These are phyloP conservation scores for Sporobolus alterniflorus DNA, from an alignment of 202 grass and related monocot species.

Conservation along the genomic window DNA sequence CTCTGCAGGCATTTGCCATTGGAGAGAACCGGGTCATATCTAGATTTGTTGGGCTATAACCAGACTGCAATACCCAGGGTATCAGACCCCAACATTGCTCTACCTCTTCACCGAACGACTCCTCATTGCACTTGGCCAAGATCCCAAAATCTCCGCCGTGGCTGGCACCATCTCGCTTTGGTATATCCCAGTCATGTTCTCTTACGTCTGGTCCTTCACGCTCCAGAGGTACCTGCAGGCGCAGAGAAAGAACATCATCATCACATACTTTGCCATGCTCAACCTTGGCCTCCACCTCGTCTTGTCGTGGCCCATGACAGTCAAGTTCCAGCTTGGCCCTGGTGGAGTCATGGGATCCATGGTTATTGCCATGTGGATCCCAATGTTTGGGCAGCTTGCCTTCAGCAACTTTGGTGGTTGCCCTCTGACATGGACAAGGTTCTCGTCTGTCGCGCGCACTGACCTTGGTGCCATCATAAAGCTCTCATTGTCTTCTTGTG, in stretches of 20 bases:
- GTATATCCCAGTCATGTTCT: conserved; percentile 75
- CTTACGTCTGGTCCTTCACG: conserved; percentile 56
- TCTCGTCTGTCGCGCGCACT: conserved; percentile 43
- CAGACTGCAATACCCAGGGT: no score
- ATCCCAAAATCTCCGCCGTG: conserved; percentile 44
- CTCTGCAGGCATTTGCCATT: no score
- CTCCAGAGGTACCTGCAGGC: conserved; percentile 89
- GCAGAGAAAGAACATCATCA: conserved; percentile 77
- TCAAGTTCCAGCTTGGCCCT: conserved; percentile 48
- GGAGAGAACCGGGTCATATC: no score
- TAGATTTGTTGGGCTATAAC: no score
- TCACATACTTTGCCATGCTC: conserved; percentile 62
- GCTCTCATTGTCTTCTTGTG: conserved; percentile 76
- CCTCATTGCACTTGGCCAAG: conserved; percentile 61
- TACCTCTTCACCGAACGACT: conserved; percentile 65
- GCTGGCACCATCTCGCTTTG: conserved; percentile 62
- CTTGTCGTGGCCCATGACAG: conserved; percentile 49
- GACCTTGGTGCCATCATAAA: conserved; percentile 62
- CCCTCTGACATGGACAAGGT: conserved; percentile 73
- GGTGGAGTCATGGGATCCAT: conserved; percentile 67
- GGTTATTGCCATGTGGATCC: conserved; percentile 69
- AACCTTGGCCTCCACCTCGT: conserved; percentile 51
- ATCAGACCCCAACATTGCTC: no score
- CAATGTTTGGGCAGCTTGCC: conserved; percentile 55
- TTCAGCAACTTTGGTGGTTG: conserved; percentile 75